phyloP scores from a whole-genome alignment of 1,139 yeast species.

The Citeromyces hawaiiensis region DNA sequence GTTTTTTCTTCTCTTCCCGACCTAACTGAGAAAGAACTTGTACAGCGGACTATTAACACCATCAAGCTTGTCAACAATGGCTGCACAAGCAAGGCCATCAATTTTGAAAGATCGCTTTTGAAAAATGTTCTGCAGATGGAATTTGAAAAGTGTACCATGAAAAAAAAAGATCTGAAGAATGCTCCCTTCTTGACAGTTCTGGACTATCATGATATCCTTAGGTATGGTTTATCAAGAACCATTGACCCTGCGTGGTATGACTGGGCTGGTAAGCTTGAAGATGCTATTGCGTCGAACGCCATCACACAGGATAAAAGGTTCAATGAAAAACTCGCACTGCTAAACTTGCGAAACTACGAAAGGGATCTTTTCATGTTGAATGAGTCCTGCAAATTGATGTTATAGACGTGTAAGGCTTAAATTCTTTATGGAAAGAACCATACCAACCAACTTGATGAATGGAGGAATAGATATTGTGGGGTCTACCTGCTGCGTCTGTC shows the following conservation, averaged over 20 bases:
- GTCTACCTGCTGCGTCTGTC: no score
- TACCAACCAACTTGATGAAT: no score
- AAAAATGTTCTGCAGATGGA: slow-evolving; percentile 4
- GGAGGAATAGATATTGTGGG: no score
- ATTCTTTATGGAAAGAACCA: no score
- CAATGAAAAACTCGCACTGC: background rate
- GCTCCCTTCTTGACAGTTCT: background rate
- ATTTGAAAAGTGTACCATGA: slow-evolving; percentile 1
- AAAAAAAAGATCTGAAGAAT: background rate
- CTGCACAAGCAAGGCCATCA: slow-evolving; percentile 4
- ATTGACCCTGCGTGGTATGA: background rate
- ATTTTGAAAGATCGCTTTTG: slow-evolving; percentile 4
- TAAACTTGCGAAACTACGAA: background rate
- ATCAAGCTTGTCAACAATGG: slow-evolving; percentile 14
- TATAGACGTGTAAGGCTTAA: no score
- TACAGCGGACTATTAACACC: slow-evolving; percentile 10
- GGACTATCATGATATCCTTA: background rate
- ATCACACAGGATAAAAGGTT: background rate
- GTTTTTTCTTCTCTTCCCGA: slow-evolving; percentile 3
- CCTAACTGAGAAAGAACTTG: slow-evolving; percentile 7
- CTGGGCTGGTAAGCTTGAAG: background rate
- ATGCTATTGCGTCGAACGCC: background rate
- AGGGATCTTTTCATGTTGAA: background rate
- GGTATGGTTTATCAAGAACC: background rate
- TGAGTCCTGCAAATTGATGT: background rate